phyloP scores from a whole-genome alignment of 208 protist genomes.

The Leishmania gerbilli region DNA sequence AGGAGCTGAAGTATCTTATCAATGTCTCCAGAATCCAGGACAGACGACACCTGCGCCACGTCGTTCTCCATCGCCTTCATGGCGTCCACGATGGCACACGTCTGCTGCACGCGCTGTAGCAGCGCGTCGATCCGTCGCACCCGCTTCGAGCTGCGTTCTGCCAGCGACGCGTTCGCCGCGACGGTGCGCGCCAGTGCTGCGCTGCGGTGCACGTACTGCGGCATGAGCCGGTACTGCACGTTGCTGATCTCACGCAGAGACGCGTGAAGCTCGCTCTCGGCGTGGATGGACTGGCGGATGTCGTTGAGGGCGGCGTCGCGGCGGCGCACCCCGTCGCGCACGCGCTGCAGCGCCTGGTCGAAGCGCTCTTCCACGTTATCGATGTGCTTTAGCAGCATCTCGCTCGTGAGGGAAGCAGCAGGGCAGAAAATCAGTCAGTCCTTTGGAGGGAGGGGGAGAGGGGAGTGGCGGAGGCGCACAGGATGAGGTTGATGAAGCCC shows the following conservation, averaged over 20 bases:
- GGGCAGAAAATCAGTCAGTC: not conserved
- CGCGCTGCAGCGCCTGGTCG: constrained; percentile 52
- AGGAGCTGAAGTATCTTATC: constrained; percentile 59
- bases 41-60: constrained; percentile 30
- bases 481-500: not conserved
- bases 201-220: constrained; percentile 49
- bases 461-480: not conserved
- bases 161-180: constrained; percentile 46
- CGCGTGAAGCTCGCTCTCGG: constrained; percentile 16
- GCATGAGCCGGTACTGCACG: constrained; percentile 49
- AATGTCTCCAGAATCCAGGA: constrained; percentile 48
- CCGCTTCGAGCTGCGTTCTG: constrained; percentile 51
- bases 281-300: constrained; percentile 38
- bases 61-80: constrained; percentile 51
- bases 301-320: constrained; percentile 51
- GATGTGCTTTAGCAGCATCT: constrained; percentile 36
- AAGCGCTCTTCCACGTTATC: constrained; percentile 59
- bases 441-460: not conserved
- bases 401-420: not conserved
- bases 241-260: constrained; percentile 42
- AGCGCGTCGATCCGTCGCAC: constrained; percentile 56
- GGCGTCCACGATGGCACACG: constrained; percentile 50
- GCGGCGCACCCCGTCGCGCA: constrained; percentile 46
- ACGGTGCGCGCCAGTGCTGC: constrained; percentile 52
- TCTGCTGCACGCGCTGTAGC: constrained; percentile 55